Percentiles rank a stretch among this genome's conserved stretches.
Evolutionary conservation across 2,329 filamentous ascomycete genomes (phyloP).

Genomic region (Malbranchea cinnamomea): DNA sequence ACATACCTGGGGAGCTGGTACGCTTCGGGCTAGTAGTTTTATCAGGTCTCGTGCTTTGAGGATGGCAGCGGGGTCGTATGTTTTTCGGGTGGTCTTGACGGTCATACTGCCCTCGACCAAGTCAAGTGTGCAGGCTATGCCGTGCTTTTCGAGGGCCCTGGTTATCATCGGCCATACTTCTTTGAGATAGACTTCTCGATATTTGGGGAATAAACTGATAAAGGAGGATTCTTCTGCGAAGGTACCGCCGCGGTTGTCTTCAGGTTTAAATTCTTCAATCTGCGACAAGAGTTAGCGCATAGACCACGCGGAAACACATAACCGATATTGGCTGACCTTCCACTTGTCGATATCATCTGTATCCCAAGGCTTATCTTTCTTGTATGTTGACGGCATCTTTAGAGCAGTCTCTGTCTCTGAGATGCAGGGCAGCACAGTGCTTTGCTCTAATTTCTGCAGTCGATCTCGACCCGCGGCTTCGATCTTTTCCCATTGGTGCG

Average conservation of each 20-base stretch:
- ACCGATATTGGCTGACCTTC: constrained; percentile 53
- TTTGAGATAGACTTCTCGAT: constrained; percentile 84
- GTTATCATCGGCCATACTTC: constrained; percentile 90
- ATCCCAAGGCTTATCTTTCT: constrained; percentile 86
- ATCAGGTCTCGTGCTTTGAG: constrained; percentile 89
- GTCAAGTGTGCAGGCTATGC: constrained; percentile 84
- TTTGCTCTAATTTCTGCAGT: neutral
- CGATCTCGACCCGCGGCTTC: too few species aligned
- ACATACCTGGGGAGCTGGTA: constrained; percentile 63
- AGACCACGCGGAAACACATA: constrained; percentile 3
- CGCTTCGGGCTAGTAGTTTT: constrained; percentile 78
- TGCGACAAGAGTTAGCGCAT: constrained; percentile 17
- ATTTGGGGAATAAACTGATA: constrained; percentile 73
- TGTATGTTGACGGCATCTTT: constrained; percentile 73
- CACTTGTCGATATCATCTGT: constrained; percentile 96
- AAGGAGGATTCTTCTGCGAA: constrained; percentile 93
- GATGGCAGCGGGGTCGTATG: constrained; percentile 81
- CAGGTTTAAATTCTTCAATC: constrained; percentile 69
- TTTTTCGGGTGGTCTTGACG: constrained; percentile 85
- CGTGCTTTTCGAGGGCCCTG: constrained; percentile 67
- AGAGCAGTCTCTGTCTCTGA: neutral
- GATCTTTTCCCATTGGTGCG: too few species aligned
- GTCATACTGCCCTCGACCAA: constrained; percentile 93
- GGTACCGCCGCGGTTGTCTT: constrained; percentile 71
- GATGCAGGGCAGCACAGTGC: neutral